These are phyloP conservation scores for Lachnellula hyalina DNA, from an alignment of 2,329 filamentous ascomycete genomes.

Conservation along the genomic window DNA sequence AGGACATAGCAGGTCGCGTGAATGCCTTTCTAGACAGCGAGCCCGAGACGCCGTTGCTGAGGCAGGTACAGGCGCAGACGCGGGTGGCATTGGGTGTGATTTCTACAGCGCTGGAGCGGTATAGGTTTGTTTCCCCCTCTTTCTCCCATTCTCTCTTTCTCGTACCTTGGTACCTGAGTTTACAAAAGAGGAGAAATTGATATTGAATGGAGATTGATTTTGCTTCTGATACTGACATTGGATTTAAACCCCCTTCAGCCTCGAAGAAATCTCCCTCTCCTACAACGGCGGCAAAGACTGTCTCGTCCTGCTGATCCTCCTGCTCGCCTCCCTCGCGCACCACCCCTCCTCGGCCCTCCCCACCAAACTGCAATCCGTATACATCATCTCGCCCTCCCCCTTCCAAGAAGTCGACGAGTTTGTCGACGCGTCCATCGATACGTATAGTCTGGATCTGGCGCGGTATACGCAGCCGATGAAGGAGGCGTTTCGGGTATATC, in stretches of 20 bases:
- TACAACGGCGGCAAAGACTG: slow-evolving; percentile 99
- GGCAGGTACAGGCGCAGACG: slow-evolving; percentile 63
- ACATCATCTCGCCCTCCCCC: slow-evolving; percentile 79
- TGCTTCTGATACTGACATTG: neutral
- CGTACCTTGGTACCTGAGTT: neutral
- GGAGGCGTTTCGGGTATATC: slow-evolving; percentile 71
- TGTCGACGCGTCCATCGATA: slow-evolving; percentile 57
- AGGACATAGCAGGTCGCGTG: slow-evolving; percentile 20
- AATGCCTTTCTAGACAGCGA: slow-evolving; percentile 28
- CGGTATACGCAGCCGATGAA: slow-evolving; percentile 78
- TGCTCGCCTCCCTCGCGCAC: slow-evolving; percentile 35
- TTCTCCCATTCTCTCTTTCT: slow-evolving; percentile 1
- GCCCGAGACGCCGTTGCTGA: slow-evolving; percentile 21
- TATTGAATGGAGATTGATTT: no score
- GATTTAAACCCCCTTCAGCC: slow-evolving; percentile 40
- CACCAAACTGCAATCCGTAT: slow-evolving; percentile 65
- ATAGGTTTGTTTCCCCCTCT: slow-evolving; percentile 51
- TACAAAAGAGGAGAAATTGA: neutral
- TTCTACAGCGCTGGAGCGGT: slow-evolving; percentile 66
- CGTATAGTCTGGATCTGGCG: slow-evolving; percentile 71
- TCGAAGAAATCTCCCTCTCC: slow-evolving; percentile 76
- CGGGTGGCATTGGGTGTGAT: slow-evolving; percentile 68
- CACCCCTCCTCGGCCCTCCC: slow-evolving; percentile 33
- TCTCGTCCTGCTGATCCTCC: slow-evolving; percentile 81
- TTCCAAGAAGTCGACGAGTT: slow-evolving; percentile 85